A percentile compares a stretch with the other conserved stretches of the same genome.
Evolutionary conservation across 2,329 filamentous ascomycete species (phyloP).

Genomic region (Xylaria sp.): DNA sequence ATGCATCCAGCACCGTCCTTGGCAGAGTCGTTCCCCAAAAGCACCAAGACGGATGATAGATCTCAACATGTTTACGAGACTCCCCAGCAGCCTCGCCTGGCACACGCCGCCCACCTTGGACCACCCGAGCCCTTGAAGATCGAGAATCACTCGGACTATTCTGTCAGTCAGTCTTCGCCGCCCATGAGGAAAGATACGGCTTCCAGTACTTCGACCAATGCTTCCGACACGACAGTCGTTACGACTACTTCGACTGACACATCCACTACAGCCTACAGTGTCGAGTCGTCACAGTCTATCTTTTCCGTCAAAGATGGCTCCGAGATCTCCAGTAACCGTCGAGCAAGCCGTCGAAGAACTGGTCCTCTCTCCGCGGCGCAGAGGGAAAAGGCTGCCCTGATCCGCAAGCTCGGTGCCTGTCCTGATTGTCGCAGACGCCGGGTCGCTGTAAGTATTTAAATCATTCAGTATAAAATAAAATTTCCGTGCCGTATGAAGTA

Average conservation of each 20-base stretch:
- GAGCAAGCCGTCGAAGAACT: slow-evolving; percentile 62
- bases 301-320: slow-evolving; percentile 62
- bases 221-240: slow-evolving; percentile 48
- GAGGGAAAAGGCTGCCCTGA: slow-evolving; percentile 63
- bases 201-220: slow-evolving; percentile 59
- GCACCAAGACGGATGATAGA: slow-evolving; percentile 43
- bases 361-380: slow-evolving; percentile 64
- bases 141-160: slow-evolving; percentile 35
- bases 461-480: slow-evolving; percentile 13
- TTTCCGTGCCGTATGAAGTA: slow-evolving; percentile 1
- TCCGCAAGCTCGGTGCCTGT: slow-evolving; percentile 64
- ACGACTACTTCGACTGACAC: slow-evolving; percentile 51
- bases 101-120: slow-evolving; percentile 35
- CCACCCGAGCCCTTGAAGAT: slow-evolving; percentile 38
- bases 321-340: slow-evolving; percentile 58
- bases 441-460: slow-evolving; percentile 58
- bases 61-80: slow-evolving; percentile 33
- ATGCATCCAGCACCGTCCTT: slow-evolving; percentile 46
- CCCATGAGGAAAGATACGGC: slow-evolving; percentile 55
- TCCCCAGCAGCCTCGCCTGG: slow-evolving; percentile 38
- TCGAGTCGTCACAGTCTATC: slow-evolving; percentile 60
- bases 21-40: slow-evolving; percentile 44
- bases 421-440: slow-evolving; percentile 60
- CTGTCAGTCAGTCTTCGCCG: slow-evolving; percentile 40
- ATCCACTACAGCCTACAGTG: slow-evolving; percentile 57